Evolutionary conservation across 2,329 filamentous ascomycete genomes (phyloP), one percentile per base, ranked within the genome.

Genomic region (Xylaria polymorpha): DNA sequence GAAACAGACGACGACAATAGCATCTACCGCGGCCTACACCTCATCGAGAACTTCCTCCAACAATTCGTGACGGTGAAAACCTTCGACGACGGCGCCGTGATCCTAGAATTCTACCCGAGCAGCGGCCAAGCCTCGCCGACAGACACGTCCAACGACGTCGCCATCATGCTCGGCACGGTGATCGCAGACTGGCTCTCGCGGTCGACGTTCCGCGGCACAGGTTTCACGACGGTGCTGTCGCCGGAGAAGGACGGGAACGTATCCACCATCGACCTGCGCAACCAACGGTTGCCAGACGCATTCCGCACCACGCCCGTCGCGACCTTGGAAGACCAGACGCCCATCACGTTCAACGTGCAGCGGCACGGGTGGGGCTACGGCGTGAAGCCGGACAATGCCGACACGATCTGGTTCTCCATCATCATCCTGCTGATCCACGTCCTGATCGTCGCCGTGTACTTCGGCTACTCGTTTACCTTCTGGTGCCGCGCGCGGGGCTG

Each of bases 361-460:
- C 61, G 65, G 1, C 60, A 70, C 51, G 68, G 68, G 18, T 70
- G 48, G 35, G 65, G 68, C 29, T 70, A 68, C 32, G 68, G 68
- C 18, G 3, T 58, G 2, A 53, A 22, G 4, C n/a, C 60, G 1
- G 18, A 58, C 20, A 50, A 29, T 1, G 39, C 56, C 0, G n/a
- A 56, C 32, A 68, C 68, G 35, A 65, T 63, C 2, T 58, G 56
- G 56, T 70, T 70, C 57, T 70, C 68, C 3, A 51, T 70, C 25
- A 15, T 64, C 25, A 68, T 15, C 18, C 65, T 70, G 1, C 12
- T 68, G n/a, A 62, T 60, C 10, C 68, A 70, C 20, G 57, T 50
- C 20, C 1, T 56, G 32, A 43, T 70, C 22, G 68, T 70, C 4
- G 0, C 56, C 22, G 35, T 39, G 4, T 68, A 67, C 32, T 58